Evolutionary conservation across 2,329 filamentous ascomycete species (phyloP), one percentile per base, ranked within the genome.

Genomic region (Gyromitra esculenta): DNA sequence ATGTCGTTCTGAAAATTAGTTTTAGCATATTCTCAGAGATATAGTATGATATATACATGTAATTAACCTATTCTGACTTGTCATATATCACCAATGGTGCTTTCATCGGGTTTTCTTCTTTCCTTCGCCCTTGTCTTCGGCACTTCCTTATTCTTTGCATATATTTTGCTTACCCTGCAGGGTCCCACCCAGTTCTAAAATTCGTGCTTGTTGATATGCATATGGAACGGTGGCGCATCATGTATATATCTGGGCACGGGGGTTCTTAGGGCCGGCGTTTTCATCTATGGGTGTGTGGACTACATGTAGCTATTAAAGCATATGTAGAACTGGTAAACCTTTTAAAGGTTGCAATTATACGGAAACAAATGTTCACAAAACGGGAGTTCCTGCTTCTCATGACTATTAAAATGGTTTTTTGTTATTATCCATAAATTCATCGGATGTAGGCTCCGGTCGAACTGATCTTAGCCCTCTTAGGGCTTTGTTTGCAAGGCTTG

Each of bases 21-120:
- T 57, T 18, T 43, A 57, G 15, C 11, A 57, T 6, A 3, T n/a
- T 7, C 13, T 6, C 5, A 21, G 50, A 45, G 41, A 45, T 45
- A 45, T 45, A 18, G 13, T 13, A 13, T 9, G 48, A 21, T 57
- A 39, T 7, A 43, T 43, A 5, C 15, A 6, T 43, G 25, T 15
- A 8, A 5, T 37, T 45, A 43, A 54, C 6, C 25, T 25, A 41
- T 39, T 41, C 31, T 57, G 65, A 68, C 65, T 59, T 45, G 52
- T 59, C 65, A 59, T 41, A 59, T 31, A 50, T 9, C 8, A 43
- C 6, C 63, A 52, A 52, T 52, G 48, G 48, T 5, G 18, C 25
- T 31, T 31, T 31, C 25, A 31, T 31, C 2, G 8, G 18, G 25
- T 6, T 8, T 52, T 18, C 48, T 52, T 52, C 7, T 18, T 18